Conservation (phyloP, 1,284 basidiomycete species). For the Irpex lacteus region DNA sequence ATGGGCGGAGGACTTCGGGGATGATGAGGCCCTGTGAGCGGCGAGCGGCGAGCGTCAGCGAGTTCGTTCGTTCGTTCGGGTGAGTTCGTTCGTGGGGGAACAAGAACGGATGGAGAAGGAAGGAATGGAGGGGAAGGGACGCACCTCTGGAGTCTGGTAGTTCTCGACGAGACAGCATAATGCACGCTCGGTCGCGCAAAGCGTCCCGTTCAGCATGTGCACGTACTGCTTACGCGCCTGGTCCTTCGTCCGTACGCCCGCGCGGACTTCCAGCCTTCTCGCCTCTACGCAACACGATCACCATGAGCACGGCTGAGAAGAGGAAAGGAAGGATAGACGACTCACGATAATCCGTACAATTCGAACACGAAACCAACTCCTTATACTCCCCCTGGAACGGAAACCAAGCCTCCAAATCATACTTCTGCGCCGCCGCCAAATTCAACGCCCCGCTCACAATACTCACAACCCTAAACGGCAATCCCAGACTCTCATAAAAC, state of each 20-base stretch:
- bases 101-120: neutral
- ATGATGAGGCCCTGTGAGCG: conserved; percentile 74
- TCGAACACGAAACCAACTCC: conserved; percentile 90
- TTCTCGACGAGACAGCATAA: conserved; percentile 99
- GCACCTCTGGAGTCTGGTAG: conserved; percentile 91
- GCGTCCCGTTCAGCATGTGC: conserved; percentile 97
- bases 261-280: conserved; percentile 85
- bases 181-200: conserved; percentile 95
- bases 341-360: conserved; percentile 94
- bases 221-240: conserved; percentile 89
- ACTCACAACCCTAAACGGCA: conserved; percentile 92
- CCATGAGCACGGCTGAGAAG: neutral
- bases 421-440: conserved; percentile 96
- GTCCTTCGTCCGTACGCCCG: conserved; percentile 85
- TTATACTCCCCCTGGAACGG: conserved; percentile 97
- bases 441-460: conserved; percentile 97
- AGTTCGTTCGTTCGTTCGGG: no score
- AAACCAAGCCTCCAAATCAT: conserved; percentile 99
- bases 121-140: conserved; percentile 24
- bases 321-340: conserved; percentile 18
- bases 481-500: conserved; percentile 92
- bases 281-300: conserved; percentile 58
- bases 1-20: conserved; percentile 86
- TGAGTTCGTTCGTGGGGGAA: no score
- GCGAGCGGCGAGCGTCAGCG: no score